Evolutionary conservation across 257 asterid species (phyloP), one percentile per base, ranked within the genome.

Genomic region (Lavandula angustifolia): DNA sequence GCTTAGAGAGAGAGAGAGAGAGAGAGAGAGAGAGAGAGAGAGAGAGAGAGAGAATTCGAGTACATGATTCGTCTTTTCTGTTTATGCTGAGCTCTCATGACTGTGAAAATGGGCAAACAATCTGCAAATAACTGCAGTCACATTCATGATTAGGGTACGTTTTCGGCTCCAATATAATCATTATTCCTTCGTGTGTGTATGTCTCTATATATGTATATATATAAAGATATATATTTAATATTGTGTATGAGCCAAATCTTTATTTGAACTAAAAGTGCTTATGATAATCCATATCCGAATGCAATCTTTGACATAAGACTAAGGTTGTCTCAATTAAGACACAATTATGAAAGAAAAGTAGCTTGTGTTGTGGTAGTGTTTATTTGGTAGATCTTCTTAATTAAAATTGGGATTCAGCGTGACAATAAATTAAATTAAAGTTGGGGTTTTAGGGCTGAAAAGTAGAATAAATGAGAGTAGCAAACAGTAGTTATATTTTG

Each of bases 401-500:
- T 31, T 60, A 33, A 64, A 41, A 32, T 27, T 27, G 67, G 59
- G 33, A 58, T 66, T 66, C 71, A 66, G 68, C 32, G 67, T 71
- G 38, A 46, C 35, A 64, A 48, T 38, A 67, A 62, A 58, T 57
- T 29, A 72, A 77, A 68, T 31, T 9, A 52, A 81, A 65, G n/a
- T n/a, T n/a, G n/a, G n/a, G n/a, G n/a, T n/a, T n/a, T n/a, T n/a
- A n/a, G n/a, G n/a, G n/a, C n/a, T n/a, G n/a, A n/a, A n/a, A n/a
- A n/a, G 74, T 50, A 40, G 62, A 54, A 68, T 33, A 54, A 66
- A 42, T 11, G 52, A 60, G 57, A 29, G 67, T 44, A 37, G 73
- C 54, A 61, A 72, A 55, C 61, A 61, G 68, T 37, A 70, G n/a
- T n/a, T n/a, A 71, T 69, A 59, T 80, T 67, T 87, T 65, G 80